phyloP scores from a whole-genome alignment of 2,329 filamentous ascomycete genomes.

The Cercospora janseana region DNA sequence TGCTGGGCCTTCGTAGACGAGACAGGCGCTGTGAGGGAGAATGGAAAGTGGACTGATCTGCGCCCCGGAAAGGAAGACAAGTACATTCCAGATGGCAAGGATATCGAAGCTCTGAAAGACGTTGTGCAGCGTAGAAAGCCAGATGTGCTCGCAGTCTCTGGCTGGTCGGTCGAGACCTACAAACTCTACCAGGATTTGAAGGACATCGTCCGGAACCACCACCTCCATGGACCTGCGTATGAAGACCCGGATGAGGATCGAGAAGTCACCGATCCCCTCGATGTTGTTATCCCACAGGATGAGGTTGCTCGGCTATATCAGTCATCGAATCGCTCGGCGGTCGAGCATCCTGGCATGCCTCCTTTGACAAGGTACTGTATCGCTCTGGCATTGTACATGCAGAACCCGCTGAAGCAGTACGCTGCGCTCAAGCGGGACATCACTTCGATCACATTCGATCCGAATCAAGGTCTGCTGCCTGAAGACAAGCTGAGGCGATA shows the following conservation, averaged over 20 bases:
- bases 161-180: slow-evolving; percentile 82
- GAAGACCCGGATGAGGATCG: slow-evolving; percentile 77
- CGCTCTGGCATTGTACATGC: slow-evolving; percentile 83
- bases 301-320: slow-evolving; percentile 97
- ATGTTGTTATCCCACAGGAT: slow-evolving; percentile 90
- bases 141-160: slow-evolving; percentile 86
- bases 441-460: slow-evolving; percentile 80
- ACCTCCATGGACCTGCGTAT: slow-evolving; percentile 76
- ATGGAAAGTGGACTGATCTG: slow-evolving; percentile 82
- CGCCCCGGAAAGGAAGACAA: slow-evolving; percentile 65
- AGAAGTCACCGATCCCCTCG: slow-evolving; percentile 73
- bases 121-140: slow-evolving; percentile 76
- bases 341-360: slow-evolving; percentile 77
- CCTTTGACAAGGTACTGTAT: slow-evolving; percentile 85
- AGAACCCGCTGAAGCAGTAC: slow-evolving; percentile 95
- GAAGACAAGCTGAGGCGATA: slow-evolving; percentile 82
- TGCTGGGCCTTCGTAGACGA: slow-evolving; percentile 94
- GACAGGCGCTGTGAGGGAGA: slow-evolving; percentile 82
- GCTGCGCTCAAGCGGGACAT: slow-evolving; percentile 88
- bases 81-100: slow-evolving; percentile 62
- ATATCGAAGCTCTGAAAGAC: slow-evolving; percentile 70
- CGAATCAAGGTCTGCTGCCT: slow-evolving; percentile 83
- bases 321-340: slow-evolving; percentile 73
- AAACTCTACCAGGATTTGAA: slow-evolving; percentile 79
- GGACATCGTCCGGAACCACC: slow-evolving; percentile 72